Evolutionary conservation across 2,329 filamentous ascomycete genomes (phyloP).

Genomic region (Phyllosticta ampelicida): DNA sequence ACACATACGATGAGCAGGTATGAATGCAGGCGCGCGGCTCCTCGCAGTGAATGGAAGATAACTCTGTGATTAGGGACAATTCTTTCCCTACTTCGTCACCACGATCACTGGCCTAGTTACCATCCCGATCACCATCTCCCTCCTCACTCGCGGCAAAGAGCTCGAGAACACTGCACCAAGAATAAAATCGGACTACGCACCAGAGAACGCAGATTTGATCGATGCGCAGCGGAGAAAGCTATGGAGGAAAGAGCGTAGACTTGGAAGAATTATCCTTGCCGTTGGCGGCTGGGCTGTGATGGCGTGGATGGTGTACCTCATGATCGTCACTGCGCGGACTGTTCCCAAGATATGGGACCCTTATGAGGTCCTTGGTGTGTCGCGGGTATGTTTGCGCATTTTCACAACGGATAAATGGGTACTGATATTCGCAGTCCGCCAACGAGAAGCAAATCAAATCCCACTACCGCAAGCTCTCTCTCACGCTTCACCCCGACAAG

Average conservation of each 20-base stretch:
- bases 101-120: conserved; percentile 82
- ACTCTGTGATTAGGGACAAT: conserved; percentile 58
- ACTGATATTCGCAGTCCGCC: conserved; percentile 47
- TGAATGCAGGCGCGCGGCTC: conserved; percentile 12
- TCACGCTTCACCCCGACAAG: conserved; percentile 90
- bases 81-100: conserved; percentile 98
- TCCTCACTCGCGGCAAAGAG: conserved; percentile 69
- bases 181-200: conserved; percentile 71
- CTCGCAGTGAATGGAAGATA: conserved; percentile 8
- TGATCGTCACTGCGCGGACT: conserved; percentile 62
- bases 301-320: conserved; percentile 85
- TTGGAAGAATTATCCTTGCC: conserved; percentile 73
- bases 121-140: conserved; percentile 77
- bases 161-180: conserved; percentile 71
- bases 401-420: conserved; percentile 15
- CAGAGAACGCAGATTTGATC: conserved; percentile 74
- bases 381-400: conserved; percentile 48
- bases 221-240: conserved; percentile 73
- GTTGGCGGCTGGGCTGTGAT: conserved; percentile 72
- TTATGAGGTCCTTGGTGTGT: conserved; percentile 83
- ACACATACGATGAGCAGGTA: conserved; percentile 94
- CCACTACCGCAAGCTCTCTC: conserved; percentile 76
- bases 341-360: conserved; percentile 84
- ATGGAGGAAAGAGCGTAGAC: conserved; percentile 76
- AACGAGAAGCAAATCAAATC: conserved; percentile 87